Evolutionary conservation across 805 yeast species (phyloP), one percentile per base, ranked within the genome.

Genomic region (Yarrowia sp.): DNA sequence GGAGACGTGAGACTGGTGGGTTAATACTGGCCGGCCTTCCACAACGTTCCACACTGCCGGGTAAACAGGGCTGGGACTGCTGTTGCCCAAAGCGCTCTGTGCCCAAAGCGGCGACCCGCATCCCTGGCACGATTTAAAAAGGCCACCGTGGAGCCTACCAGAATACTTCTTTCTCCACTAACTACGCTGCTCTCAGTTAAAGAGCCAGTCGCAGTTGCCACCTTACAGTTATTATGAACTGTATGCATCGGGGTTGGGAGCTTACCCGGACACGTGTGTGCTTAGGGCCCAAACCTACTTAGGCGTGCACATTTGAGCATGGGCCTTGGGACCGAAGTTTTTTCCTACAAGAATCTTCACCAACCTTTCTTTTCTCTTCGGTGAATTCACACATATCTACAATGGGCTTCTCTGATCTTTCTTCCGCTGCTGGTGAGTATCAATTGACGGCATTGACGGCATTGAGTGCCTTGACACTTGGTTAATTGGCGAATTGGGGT

Each of bases 381-480:
- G 65, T 59, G 65, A 59, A 43, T 45, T 45, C 65, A 59, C 65
- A 59, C 65, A 59, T 59, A 59, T 40, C 65, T 59, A 59, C 72
- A 70, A 81, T 80, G 82, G 81, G 80, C 72, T 81, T 81, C 75
- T 78, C 82, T 69, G 82, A 81, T 76, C 79, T 81, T 69, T 71
- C 81, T 73, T 74, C 84, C 72, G 79, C 81, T 72, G 74, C 80
- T 71, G 83, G 83, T 77, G 73, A 22, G 80, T 49, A 58, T 26
- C 69, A 35, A 36, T 50, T 14, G 35, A 38, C 43, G 16, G 11
- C 35, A 12, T 22, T 12, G 19, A 26, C 16, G 36, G 12, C 16
- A 42, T 10, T 26, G 63, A 41, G 46, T 11, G 40, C 12, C 40
- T 38, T 5, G 52, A 16, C 52, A 48, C 35, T 11, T 48, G 12